Evolutionary conservation across 2,329 filamentous ascomycete genomes (phyloP).

Genomic region (Xylariaceae sp.): DNA sequence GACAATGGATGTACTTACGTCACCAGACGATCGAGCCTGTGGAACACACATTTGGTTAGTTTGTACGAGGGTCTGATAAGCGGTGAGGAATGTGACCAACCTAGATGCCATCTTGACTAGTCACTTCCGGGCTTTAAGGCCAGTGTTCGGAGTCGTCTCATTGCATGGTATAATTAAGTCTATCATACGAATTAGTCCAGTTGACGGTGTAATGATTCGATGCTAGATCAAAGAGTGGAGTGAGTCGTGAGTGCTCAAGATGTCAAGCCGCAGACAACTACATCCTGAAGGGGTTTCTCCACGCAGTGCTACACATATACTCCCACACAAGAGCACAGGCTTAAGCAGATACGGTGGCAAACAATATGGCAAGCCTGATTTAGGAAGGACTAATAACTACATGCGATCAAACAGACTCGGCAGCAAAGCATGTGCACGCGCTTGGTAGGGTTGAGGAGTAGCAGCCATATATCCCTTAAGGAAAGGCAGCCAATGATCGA

Average conservation of each 20-base stretch:
- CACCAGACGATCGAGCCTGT: conserved; percentile 78
- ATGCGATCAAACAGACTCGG: too few relatives aligned
- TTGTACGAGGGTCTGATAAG: conserved; percentile 1
- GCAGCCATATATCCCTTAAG: too few relatives aligned
- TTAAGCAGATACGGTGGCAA: too few relatives aligned
- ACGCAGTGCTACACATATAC: too few relatives aligned
- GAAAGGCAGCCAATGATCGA: too few relatives aligned
- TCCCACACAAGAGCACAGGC: too few relatives aligned
- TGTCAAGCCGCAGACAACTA: too few relatives aligned
- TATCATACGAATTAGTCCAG: not conserved
- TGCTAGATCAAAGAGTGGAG: not conserved
- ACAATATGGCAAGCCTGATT: too few relatives aligned
- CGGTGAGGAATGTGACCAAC: conserved; percentile 33
- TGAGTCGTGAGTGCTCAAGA: not conserved
- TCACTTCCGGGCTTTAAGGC: conserved; percentile 30
- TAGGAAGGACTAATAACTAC: too few relatives aligned
- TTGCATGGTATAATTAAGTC: conserved; percentile 25
- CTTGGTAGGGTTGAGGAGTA: too few relatives aligned
- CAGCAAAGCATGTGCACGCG: too few relatives aligned
- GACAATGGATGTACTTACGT: conserved; percentile 60
- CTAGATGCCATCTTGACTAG: conserved; percentile 56
- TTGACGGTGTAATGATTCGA: not conserved
- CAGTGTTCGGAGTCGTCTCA: conserved; percentile 24
- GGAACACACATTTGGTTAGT: conserved; percentile 33
- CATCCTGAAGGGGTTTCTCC: too few relatives aligned